phyloP scores from a whole-genome alignment of 441 rosid species.

The Populus hybrid region DNA sequence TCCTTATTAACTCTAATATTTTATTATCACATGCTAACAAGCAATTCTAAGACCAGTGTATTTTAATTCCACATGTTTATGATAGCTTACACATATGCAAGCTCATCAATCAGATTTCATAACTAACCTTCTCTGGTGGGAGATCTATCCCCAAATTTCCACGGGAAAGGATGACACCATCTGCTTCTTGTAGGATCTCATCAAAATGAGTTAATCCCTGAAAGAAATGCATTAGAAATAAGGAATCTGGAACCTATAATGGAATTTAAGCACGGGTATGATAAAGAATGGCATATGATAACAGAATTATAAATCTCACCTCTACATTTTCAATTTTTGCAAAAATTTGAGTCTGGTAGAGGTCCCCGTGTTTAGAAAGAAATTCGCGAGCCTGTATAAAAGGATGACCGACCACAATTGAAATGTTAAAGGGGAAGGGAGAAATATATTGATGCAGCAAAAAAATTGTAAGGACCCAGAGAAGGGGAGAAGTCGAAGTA shows the following conservation, averaged over 20 bases:
- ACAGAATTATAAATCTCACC: no score
- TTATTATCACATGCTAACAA: background rate
- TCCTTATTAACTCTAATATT: background rate
- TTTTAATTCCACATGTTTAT: background rate
- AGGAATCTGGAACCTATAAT: no score
- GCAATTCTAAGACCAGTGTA: background rate
- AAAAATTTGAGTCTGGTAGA: no score
- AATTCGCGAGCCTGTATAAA: constrained; percentile 46
- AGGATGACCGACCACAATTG: constrained; percentile 9
- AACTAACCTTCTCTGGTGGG: constrained; percentile 47
- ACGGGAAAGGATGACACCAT: no score
- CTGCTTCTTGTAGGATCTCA: no score
- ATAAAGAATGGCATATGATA: no score
- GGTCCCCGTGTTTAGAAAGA: constrained; percentile 44
- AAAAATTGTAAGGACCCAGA: background rate
- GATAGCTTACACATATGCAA: background rate
- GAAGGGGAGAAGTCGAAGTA: constrained; percentile 1
- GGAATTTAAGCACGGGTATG: no score
- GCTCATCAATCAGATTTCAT: background rate
- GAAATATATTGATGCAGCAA: background rate
- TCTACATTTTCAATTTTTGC: no score
- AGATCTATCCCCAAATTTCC: no score
- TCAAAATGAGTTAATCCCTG: no score
- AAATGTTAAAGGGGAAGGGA: background rate
- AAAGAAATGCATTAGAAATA: no score